phyloP scores from a whole-genome alignment of 2,329 filamentous ascomycete genomes.

The Blastomyces percursus region DNA sequence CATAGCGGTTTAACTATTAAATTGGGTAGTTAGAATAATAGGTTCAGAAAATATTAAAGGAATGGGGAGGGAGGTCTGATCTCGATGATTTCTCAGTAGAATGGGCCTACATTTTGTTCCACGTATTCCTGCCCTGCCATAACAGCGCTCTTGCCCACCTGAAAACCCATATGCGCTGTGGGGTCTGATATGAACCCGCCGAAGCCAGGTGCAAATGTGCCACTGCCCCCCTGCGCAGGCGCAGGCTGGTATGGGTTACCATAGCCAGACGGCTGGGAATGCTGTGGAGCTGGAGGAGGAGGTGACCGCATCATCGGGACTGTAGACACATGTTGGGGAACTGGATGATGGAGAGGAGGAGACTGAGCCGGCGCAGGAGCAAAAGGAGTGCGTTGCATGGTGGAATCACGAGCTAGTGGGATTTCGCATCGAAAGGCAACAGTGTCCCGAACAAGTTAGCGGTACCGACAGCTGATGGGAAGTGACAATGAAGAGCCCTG shows the following conservation, averaged over 20 bases:
- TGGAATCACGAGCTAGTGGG: constrained; percentile 15
- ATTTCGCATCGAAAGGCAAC: constrained; percentile 1
- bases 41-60: background rate
- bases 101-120: constrained; percentile 70
- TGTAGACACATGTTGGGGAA: constrained; percentile 96
- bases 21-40: constrained; percentile 1
- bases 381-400: constrained; percentile 80
- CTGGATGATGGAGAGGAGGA: constrained; percentile 89
- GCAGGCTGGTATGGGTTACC: constrained; percentile 41
- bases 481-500: background rate
- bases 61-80: background rate
- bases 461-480: background rate
- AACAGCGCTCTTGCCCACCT: constrained; percentile 85
- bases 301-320: constrained; percentile 95
- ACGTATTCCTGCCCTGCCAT: constrained; percentile 87
- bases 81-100: background rate
- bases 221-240: constrained; percentile 31
- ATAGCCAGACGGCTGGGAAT: constrained; percentile 47
- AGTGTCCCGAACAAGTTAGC: background rate
- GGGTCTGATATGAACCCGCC: constrained; percentile 94
- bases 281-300: constrained; percentile 64
- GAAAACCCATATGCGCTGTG: constrained; percentile 85
- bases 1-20: constrained; percentile 60
- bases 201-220: constrained; percentile 50
- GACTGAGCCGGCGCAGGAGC: constrained; percentile 64